A percentile compares a stretch with the other conserved stretches of the same genome.
phyloP scores from a whole-genome alignment of 768 basidiomycete species.

The Xerocomellus chrysenteron region DNA sequence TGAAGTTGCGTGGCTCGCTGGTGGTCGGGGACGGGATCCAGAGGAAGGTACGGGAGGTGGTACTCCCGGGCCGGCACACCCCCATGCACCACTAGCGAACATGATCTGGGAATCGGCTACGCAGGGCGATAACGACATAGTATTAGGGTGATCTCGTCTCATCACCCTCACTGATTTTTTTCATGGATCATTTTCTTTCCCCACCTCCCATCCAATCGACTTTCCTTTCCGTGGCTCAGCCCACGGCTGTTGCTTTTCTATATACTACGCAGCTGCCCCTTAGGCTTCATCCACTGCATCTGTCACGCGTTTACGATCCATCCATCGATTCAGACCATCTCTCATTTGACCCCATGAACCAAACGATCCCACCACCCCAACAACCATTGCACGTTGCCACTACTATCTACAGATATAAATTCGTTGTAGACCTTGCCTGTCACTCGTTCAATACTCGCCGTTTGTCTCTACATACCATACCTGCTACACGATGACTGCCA shows the following conservation, averaged over 20 bases:
- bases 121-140: constrained; percentile 30
- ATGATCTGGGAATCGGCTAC: constrained; percentile 30
- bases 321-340: neutral
- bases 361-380: neutral
- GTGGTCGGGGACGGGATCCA: constrained; percentile 16
- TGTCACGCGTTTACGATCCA: constrained; percentile 3
- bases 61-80: constrained; percentile 19
- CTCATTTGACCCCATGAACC: constrained; percentile 2
- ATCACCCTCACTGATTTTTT: constrained; percentile 2
- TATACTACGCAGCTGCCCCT: neutral
- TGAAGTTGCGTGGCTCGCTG: constrained; percentile 28
- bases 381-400: constrained; percentile 6
- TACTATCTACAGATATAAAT: constrained; percentile 16
- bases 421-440: constrained; percentile 11
- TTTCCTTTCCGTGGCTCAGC: neutral
- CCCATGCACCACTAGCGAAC: constrained; percentile 21
- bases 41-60: constrained; percentile 20
- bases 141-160: constrained; percentile 25
- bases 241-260: neutral
- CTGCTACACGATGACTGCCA: constrained; percentile 17
- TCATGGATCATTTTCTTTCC: neutral
- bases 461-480: constrained; percentile 16
- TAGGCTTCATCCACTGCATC: constrained; percentile 4
- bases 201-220: neutral
- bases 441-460: constrained; percentile 5